A percentile compares a stretch with the other conserved stretches of the same genome.
phyloP scores from a whole-genome alignment of 768 basidiomycete species.

The Lactarius tabidus region DNA sequence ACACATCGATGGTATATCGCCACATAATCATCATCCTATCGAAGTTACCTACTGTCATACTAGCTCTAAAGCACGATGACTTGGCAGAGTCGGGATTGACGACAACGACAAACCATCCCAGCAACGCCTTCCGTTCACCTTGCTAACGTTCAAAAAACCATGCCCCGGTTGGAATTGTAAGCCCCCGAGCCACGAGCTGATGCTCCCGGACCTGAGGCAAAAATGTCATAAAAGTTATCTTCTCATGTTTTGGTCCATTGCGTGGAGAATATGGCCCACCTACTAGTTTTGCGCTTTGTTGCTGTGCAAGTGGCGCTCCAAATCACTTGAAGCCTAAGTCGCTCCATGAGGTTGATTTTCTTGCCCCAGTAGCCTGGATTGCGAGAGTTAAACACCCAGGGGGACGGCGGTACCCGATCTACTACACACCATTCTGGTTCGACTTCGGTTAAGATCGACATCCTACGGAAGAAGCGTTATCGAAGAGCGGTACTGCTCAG shows the following conservation, averaged over 20 bases:
- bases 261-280: not conserved
- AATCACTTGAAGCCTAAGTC: not conserved
- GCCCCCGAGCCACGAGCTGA: no score
- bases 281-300: not conserved
- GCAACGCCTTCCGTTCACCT: not conserved
- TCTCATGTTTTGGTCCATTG: no score
- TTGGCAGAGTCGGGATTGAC: not conserved
- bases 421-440: slow-evolving; percentile 82
- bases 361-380: slow-evolving; percentile 15
- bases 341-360: not conserved
- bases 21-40: slow-evolving; percentile 6
- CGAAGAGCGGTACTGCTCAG: not conserved
- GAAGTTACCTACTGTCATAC: not conserved
- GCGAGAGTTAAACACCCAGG: not conserved
- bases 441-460: slow-evolving; percentile 89
- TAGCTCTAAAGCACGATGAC: not conserved
- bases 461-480: slow-evolving; percentile 45
- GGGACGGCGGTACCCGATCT: slow-evolving; percentile 1
- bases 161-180: not conserved
- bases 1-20: slow-evolving; percentile 5
- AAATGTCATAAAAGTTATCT: not conserved
- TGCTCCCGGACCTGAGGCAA: not conserved
- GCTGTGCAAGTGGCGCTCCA: not conserved
- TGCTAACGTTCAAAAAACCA: not conserved
- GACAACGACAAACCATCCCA: not conserved